Base-by-base conservation (phyloP, 352 stramenopile species). In the Phytophthora nicotianae region DNA sequence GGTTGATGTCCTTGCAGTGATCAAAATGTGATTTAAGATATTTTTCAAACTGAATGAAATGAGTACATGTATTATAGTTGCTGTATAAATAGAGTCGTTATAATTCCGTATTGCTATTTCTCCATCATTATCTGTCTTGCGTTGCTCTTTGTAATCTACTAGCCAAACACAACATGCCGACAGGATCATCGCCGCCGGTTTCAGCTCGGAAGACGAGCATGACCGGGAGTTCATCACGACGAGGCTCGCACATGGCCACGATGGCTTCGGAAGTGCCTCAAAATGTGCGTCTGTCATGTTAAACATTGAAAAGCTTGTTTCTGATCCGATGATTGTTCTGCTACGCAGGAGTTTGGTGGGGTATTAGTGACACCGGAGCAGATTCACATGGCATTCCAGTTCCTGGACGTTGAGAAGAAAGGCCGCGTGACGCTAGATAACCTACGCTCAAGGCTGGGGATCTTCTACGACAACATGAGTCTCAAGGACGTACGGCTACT, bases 391-490 rank as follows among this genome's bases (percentile, higher is more conserved):
- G 90, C 88, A 32, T 97, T 97, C 72, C 77, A 96, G 55, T 97
- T 97, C 65, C 86, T 97, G 13, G 91, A 97, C 70, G 58, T 95
- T 8, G 88, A 97, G 40, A 75, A 78, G 41, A 92, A 83, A 47
- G 76, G 86, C 23, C 74, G 75, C 29, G 85, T 97, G 47, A 97
- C 88, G 23, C 56, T 91, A n/a, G 72, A 83, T 4, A 94, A 90
- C 50, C 69, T 97, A 26, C 74, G 79, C n/a, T 76, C 90, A 29
- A 63, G 88, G 11, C 73, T 97, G 0, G 73, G 85, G 20, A 82
- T 94, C 37, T 97, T 97, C 57, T 96, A 96, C 74, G 86, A 93
- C 62, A 87, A 91, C 19, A 75, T 97, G 72, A 87, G 72, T n/a
- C 54, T 81, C 33, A 90, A 90, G 50, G 90, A 97, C 55, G 84